Conservation (phyloP, 306 rosid genomes). For the Sphenostylis stenocarpa region DNA sequence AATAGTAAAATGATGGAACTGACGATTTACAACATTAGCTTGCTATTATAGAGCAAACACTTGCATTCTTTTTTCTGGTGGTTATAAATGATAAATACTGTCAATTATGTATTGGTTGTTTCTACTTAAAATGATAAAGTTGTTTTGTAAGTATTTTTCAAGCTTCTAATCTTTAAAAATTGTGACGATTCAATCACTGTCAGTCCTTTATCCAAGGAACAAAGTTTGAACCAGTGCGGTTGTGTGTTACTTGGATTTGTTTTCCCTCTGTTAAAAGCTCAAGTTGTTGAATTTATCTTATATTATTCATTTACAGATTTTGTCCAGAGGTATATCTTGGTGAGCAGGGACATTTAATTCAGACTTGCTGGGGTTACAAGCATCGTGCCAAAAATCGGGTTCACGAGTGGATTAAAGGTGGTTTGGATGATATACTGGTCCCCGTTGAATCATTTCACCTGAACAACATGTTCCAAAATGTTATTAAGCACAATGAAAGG, state of each 20-base stretch:
- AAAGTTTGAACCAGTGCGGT: no score
- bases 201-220: no score
- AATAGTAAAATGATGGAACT: not conserved
- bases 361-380: conserved; percentile 68
- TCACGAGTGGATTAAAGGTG: conserved; percentile 73
- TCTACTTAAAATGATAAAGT: not conserved
- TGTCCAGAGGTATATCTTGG: conserved; percentile 80
- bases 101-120: conserved; percentile 8
- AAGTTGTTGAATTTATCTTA: no score
- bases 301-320: conserved; percentile 52
- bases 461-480: conserved; percentile 64
- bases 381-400: conserved; percentile 60
- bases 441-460: conserved; percentile 81
- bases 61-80: not conserved
- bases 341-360: conserved; percentile 73
- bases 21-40: not conserved
- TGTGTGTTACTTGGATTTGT: no score
- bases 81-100: conserved; percentile 18
- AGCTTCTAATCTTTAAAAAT: no score
- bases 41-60: not conserved
- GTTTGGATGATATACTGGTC: conserved; percentile 69
- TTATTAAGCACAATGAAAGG: conserved; percentile 72
- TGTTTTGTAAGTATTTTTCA: not conserved
- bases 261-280: no score
- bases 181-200: no score